Base-by-base conservation (phyloP, 345 rosid genomes). In the Hevea brasiliensis region DNA sequence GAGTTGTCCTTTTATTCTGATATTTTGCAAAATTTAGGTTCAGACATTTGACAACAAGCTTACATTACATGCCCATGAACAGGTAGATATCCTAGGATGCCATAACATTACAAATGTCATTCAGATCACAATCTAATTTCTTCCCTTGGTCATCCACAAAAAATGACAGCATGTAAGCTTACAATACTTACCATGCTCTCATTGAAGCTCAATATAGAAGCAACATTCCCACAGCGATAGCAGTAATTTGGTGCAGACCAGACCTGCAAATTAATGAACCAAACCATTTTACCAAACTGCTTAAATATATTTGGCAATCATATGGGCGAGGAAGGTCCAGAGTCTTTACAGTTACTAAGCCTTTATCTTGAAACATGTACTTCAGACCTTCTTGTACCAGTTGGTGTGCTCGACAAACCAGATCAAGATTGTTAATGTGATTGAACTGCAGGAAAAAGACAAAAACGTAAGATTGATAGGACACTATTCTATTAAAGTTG, bases 161-260 rank as follows among this genome's bases (percentile, higher is more conserved):
- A 10, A 10, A 10, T 8, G 13, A 44, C 23, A 24, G 42, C 41
- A 57, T 11, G 57, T 32, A 54, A 41, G 61, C 60, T 6, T 41
- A 26, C 12, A 23, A 56, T 44, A 64, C 72, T 73, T 72, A 89
- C 99, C 98, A 93, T 93, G 74, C 87, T 93, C 81, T 96, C 99
- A 79, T 89, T 93, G 84, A 91, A 96, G 82, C 98, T 96, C 91
- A 96, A 85, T 80, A 96, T 93, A 47, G 99, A 96, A 73, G 99
- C 99, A 60, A 96, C 99, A 77, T 96, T 96, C 71, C 99, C 98
- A 82, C 99, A 96, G 12, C 99, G 97, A 74, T 96, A 96, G 81
- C 99, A 96, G 76, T 96, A 96, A 80, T 96, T 96, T 54, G 98
- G 99, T 0, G 99, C 99, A 79, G 98, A 96, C 99, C 99, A 96